Evolutionary conservation across 495 filamentous ascomycete genomes (phyloP).

Genomic region (Thermothielavioides terrestris): DNA sequence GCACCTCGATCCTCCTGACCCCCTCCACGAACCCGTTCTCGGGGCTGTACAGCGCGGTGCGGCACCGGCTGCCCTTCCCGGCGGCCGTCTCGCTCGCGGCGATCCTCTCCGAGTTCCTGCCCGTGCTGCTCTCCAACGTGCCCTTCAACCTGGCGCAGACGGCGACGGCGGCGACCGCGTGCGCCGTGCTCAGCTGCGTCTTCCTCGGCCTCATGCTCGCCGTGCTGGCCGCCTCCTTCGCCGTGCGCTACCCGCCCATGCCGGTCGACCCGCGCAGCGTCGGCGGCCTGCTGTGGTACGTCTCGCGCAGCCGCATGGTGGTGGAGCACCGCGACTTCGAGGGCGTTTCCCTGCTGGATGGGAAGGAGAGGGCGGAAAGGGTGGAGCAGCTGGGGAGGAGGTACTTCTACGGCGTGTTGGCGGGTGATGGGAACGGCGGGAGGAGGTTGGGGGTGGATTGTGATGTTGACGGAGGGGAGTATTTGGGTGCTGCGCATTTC

Average conservation of each 20-base stretch:
- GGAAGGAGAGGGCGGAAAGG: conserved; percentile 11
- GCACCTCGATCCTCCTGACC: conserved; percentile 21
- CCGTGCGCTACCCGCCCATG: conserved; percentile 27
- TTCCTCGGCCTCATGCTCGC: conserved; percentile 19
- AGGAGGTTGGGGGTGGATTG: conserved; percentile 23
- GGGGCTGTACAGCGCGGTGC: conserved; percentile 20
- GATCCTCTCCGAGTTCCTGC: conserved; percentile 26
- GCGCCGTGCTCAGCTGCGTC: conserved; percentile 15
- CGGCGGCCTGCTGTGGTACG: conserved; percentile 27
- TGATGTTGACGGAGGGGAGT: not conserved
- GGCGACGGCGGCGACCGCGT: conserved; percentile 16
- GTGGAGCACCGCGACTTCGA: conserved; percentile 20
- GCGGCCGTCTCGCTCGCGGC: conserved; percentile 17
- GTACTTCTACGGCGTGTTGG: conserved; percentile 27
- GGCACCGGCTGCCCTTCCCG: conserved; percentile 19
- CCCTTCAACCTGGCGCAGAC: conserved; percentile 28
- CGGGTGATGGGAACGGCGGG: conserved; percentile 10
- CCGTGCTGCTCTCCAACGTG: conserved; percentile 28
- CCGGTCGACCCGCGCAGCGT: conserved; percentile 29
- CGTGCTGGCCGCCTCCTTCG: conserved; percentile 20
- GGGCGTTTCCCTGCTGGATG: conserved; percentile 18
- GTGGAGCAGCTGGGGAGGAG: conserved; percentile 16
- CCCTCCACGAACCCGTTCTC: conserved; percentile 28
- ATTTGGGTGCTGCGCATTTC: not conserved
- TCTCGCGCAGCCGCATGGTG: conserved; percentile 21